Evolutionary conservation across 2,329 filamentous ascomycete species (phyloP).

Genomic region (Penicillium sp.): DNA sequence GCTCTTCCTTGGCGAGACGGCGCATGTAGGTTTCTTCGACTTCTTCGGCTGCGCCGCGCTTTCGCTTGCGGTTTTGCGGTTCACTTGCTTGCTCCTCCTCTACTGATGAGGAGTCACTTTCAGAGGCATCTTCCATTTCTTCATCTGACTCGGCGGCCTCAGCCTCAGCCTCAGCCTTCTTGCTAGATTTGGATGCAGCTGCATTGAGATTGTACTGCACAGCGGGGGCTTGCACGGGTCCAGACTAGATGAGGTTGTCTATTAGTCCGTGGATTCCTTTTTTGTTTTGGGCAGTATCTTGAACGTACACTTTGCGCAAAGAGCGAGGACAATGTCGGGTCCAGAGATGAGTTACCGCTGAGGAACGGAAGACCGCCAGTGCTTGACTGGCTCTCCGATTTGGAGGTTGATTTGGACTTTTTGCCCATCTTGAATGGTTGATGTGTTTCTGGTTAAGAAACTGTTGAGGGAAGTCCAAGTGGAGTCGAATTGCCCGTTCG

Average conservation of each 20-base stretch:
- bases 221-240: conserved; percentile 45
- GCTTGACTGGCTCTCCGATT: conserved; percentile 22
- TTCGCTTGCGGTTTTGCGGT: conserved; percentile 53
- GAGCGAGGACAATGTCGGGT: conserved; percentile 70
- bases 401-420: conserved; percentile 37
- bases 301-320: conserved; percentile 73
- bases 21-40: conserved; percentile 51
- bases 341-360: conserved; percentile 66
- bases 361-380: conserved; percentile 45
- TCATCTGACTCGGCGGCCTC: conserved; percentile 38
- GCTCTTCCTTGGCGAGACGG: conserved; percentile 48
- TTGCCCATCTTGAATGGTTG: conserved; percentile 36
- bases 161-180: conserved; percentile 28
- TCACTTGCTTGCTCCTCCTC: conserved; percentile 24
- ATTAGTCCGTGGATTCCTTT: neutral
- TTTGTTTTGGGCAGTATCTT: neutral
- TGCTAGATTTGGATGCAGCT: conserved; percentile 7
- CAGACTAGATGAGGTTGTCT: conserved; percentile 34
- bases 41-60: conserved; percentile 56
- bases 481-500: too few relatives aligned
- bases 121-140: conserved; percentile 48
- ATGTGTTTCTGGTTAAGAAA: too few relatives aligned
- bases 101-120: conserved; percentile 58
- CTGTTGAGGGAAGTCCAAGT: conserved; percentile 3
- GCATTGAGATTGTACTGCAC: conserved; percentile 21